Evolutionary conservation across 2,329 filamentous ascomycete genomes (phyloP).

Genomic region (Aplosporella prunicola): DNA sequence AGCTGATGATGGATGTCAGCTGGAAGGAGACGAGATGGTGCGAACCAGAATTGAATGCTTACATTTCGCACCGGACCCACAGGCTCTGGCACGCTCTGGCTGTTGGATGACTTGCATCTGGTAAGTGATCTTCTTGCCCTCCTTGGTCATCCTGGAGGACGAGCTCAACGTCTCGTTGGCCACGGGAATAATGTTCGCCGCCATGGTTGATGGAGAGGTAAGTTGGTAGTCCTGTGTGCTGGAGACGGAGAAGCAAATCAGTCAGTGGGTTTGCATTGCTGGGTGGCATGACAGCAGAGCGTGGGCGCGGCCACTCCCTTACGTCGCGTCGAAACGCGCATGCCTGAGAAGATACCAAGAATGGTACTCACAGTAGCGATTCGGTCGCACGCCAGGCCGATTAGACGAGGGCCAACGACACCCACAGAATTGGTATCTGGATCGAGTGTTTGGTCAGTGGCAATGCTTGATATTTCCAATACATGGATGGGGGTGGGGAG

Average conservation of each 20-base stretch:
- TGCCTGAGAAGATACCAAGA: conserved; percentile 9
- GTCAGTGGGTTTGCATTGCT: conserved; percentile 5
- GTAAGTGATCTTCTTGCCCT: conserved; percentile 72
- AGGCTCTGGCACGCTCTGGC: conserved; percentile 86
- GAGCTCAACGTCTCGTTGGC: conserved; percentile 48
- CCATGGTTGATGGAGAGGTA: conserved; percentile 14
- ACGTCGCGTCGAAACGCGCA: conserved; percentile 9
- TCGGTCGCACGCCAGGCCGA: conserved; percentile 6
- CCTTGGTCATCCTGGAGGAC: conserved; percentile 54
- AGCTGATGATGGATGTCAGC: conserved; percentile 41
- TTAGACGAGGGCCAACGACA: not conserved
- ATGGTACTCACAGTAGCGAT: conserved; percentile 8
- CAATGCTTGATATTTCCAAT: not conserved
- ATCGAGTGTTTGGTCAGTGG: not conserved
- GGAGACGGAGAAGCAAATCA: not conserved
- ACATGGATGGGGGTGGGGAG: no score
- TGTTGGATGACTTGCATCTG: conserved; percentile 81
- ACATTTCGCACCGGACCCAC: conserved; percentile 94
- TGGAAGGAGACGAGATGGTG: conserved; percentile 1
- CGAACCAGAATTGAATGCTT: no score
- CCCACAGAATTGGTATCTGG: conserved; percentile 8
- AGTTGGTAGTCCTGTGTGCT: not conserved
- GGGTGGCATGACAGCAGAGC: conserved; percentile 9
- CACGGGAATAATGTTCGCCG: conserved; percentile 38
- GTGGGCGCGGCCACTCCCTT: conserved; percentile 9